Base-by-base conservation (phyloP, 2,329 filamentous ascomycete species). In the Seiridium cupressi region DNA sequence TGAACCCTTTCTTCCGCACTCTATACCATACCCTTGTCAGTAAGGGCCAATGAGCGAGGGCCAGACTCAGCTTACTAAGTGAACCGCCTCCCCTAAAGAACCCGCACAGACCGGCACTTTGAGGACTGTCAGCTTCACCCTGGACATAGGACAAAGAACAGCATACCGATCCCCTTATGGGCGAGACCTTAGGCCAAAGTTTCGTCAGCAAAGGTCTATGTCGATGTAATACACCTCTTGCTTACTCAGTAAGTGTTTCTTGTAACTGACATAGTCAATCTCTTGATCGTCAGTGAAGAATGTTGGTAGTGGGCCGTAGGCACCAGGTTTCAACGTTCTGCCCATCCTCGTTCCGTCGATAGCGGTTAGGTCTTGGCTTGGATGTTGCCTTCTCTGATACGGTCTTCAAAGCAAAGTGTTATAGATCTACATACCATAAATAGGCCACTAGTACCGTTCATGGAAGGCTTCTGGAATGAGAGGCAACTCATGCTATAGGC, bases 41-140 rank as follows among this genome's bases (percentile, higher is more conserved):
- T 55, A 35, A n/a, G 7, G 38, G 51, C 13, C 31, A 32, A 4
- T 4, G n/a, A 5, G 26, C 10, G 2, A 34, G 32, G 11, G 7
- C 35, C 7, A 11, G 9, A 6, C 13, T 10, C 6, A 32, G 44
- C 54, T 4, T 60, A 68, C 66, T 38, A 68, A 54, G 54, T 68
- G 66, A 7, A 67, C 64, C 3, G 66, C 66, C 38, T 68, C 66
- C 49, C 66, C 66, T n/a, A 68, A 56, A 9, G 66, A 67, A 10
- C 66, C 66, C 9, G 65, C 65, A 51, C 66, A 67, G 48, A 68
- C 65, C 55, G 66, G 66, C 8, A 68, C 66, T 67, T 34, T 38
- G 35, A 18, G 4, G n/a, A 35, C 11, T 6, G 36, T 55, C 11
- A 35, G 49, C 31, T 11, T 6, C 32, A 13, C n/a, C 26, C 26